These are phyloP conservation scores for Pseudogymnoascus sp. DNA, from an alignment of 2,329 filamentous ascomycete species.

Conservation along the genomic window DNA sequence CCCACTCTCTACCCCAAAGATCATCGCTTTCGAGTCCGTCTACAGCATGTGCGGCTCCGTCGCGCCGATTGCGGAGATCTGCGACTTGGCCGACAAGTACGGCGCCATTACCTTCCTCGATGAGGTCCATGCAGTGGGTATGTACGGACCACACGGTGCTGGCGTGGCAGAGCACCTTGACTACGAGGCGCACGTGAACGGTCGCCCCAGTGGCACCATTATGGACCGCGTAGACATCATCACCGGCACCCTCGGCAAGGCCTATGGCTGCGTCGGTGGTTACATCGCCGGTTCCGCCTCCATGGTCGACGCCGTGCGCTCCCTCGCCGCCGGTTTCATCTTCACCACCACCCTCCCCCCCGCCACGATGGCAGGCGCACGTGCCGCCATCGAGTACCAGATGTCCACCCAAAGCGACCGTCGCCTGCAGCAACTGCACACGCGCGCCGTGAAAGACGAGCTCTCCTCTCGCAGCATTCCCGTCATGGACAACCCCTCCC, in stretches of 20 bases:
- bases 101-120: conserved; percentile 95
- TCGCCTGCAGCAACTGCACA: conserved; percentile 89
- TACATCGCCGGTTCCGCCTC: conserved; percentile 88
- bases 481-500: conserved; percentile 93
- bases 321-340: conserved; percentile 93
- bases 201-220: conserved; percentile 68
- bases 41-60: conserved; percentile 99
- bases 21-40: conserved; percentile 97
- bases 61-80: conserved; percentile 91
- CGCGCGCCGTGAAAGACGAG: conserved; percentile 83
- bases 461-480: conserved; percentile 76
- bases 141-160: conserved; percentile 94
- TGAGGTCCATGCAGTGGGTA: conserved; percentile 97
- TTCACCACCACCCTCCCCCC: conserved; percentile 96
- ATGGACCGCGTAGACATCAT: conserved; percentile 98
- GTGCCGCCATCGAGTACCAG: conserved; percentile 89
- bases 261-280: conserved; percentile 93
- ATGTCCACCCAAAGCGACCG: conserved; percentile 77
- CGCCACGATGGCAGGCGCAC: conserved; percentile 91
- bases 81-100: conserved; percentile 94
- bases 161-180: conserved; percentile 97
- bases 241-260: conserved; percentile 93
- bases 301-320: conserved; percentile 87
- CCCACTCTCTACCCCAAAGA: conserved; percentile 80
- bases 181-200: conserved; percentile 74